Base-by-base conservation (phyloP, 2,329 filamentous ascomycete species). In the Fusarium anthophilum region DNA sequence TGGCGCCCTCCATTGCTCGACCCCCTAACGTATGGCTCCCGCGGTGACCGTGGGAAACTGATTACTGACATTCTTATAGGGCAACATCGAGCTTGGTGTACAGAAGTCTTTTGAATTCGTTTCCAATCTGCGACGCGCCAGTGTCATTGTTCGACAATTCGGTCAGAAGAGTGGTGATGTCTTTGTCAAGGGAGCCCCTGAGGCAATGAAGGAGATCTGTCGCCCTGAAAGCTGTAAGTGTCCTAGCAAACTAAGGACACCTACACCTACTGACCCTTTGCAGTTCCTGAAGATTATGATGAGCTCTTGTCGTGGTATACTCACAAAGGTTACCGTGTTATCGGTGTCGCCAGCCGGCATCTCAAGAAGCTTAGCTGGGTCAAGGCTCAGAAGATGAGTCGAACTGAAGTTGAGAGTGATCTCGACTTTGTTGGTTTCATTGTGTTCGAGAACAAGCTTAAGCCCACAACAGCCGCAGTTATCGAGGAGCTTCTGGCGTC, bases 381-480 rank as follows among this genome's bases (percentile, higher is more conserved):
- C 62, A 97, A 97, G 80, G 92, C 95, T 12, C 95, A 98, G 79
- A 98, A 97, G 84, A 95, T 98, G 92, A 93, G 91, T 76, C 92
- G 96, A 37, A 85, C 91, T 44, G 93, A 98, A 60, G 95, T 93
- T 14, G 96, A 99, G 82, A 92, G 90, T 7, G 87, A 91, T 38
- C 88, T 99, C 17, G 91, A 96, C 51, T 98, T 99, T 79, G 89
- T 95, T 41, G 96, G 96, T 10, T 99, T 99, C 83, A 98, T 99
- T 79, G 92, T 99, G 61, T 99, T 99, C 77, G 96, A 99, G 84
- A 99, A 99, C 84, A 99, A 99, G 83, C 86, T 99, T 70, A 99
- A 99, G 82, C 92, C 94, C 4, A 95, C 90, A 26, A 98, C 96
- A 1, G 89, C 93, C 4, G 89, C 88, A 4, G 93, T 98, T 39